These are phyloP conservation scores for Phytophthora ramorum DNA, from an alignment of 352 stramenopile genomes.

Conservation along the genomic window DNA sequence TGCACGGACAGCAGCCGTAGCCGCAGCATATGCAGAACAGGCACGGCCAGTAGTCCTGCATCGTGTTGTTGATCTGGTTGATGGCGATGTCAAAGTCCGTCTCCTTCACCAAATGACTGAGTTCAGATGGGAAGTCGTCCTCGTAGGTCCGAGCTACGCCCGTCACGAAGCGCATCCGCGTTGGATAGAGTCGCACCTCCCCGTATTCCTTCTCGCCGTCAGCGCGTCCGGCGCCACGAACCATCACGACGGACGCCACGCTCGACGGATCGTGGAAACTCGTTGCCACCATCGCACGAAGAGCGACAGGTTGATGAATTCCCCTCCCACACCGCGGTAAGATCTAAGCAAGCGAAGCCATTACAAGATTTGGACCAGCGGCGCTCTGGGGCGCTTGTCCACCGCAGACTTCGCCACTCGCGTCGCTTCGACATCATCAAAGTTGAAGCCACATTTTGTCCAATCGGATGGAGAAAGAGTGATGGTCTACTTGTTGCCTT, in stretches of 20 bases:
- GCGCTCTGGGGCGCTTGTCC: constrained; percentile 8
- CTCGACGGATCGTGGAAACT: constrained; percentile 38
- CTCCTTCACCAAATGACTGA: constrained; percentile 59
- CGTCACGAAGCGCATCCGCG: constrained; percentile 72
- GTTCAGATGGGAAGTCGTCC: constrained; percentile 70
- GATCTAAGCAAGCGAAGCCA: constrained; percentile 5
- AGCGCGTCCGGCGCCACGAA: constrained; percentile 8
- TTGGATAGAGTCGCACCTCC: constrained; percentile 60
- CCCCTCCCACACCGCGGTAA: constrained; percentile 1
- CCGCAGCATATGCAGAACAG: constrained; percentile 77
- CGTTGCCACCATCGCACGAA: constrained; percentile 32
- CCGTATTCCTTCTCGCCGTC: constrained; percentile 36
- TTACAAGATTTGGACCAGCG: constrained; percentile 18
- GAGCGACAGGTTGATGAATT: constrained; percentile 3
- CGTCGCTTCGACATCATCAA: constrained; percentile 27
- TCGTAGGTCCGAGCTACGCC: constrained; percentile 77
- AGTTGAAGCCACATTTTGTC: constrained; percentile 17
- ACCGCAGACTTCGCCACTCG: constrained; percentile 21
- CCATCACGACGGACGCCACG: constrained; percentile 31
- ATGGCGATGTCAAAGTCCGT: constrained; percentile 75
- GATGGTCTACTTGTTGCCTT: constrained; percentile 22
- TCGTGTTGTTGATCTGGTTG: constrained; percentile 89
- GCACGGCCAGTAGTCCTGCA: constrained; percentile 85
- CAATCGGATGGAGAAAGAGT: constrained; percentile 11
- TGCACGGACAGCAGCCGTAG: constrained; percentile 73